Conservation (phyloP, 345 rosid species). For the Nephelium lappaceum region DNA sequence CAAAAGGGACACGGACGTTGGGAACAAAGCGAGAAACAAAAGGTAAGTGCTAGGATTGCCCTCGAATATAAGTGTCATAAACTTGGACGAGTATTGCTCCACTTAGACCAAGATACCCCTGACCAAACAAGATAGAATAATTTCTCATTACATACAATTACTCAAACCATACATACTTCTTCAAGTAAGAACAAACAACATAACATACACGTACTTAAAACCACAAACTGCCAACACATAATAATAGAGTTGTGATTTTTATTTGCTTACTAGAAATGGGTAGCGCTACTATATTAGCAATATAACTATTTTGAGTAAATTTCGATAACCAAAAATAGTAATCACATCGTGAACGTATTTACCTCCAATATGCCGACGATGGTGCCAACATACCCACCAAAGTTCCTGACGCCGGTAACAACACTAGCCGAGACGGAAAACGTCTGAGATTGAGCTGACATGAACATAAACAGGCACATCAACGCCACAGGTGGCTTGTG, state of each 20-base stretch:
- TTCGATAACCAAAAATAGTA: no score
- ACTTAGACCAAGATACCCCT: conserved; percentile 94
- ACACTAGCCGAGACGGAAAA: conserved; percentile 54
- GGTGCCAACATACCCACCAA: conserved; percentile 45
- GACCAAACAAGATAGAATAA: conserved; percentile 17
- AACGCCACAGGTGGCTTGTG: conserved; percentile 42
- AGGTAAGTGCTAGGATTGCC: conserved; percentile 61
- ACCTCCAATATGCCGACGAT: conserved; percentile 42
- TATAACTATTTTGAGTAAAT: no score
- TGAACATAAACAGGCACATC: conserved; percentile 51
- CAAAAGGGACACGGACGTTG: conserved; percentile 56
- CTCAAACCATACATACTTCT: not conserved
- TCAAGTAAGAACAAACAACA: not conserved
- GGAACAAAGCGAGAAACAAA: conserved; percentile 68
- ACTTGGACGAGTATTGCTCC: conserved; percentile 79
- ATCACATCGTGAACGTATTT: no score
- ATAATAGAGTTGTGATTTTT: no score
- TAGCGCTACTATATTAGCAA: no score
- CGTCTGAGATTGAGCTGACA: conserved; percentile 41
- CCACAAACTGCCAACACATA: no score
- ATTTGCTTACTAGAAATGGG: no score
- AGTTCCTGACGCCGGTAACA: conserved; percentile 48
- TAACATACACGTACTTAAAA: no score
- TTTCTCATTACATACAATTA: not conserved
- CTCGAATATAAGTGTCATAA: conserved; percentile 52